phyloP scores from a whole-genome alignment of 345 rosid species.

The Alliaria petiolata region DNA sequence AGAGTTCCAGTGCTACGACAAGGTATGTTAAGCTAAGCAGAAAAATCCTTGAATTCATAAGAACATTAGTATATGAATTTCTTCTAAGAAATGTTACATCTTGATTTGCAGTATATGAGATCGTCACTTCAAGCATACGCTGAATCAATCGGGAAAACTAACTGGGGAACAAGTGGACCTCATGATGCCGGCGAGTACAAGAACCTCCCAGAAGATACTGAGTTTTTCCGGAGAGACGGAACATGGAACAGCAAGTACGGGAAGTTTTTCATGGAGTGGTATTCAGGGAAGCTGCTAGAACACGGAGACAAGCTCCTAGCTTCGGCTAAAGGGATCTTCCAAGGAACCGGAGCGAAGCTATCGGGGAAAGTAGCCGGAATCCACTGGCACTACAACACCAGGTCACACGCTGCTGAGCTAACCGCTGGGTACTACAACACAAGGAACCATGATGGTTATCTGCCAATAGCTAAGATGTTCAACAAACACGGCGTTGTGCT shows the following conservation, averaged over 20 bases:
- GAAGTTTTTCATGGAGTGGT: constrained; percentile 87
- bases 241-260: constrained; percentile 91
- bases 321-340: constrained; percentile 66
- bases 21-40: constrained; percentile 39
- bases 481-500: constrained; percentile 59
- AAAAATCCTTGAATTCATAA: too few species aligned
- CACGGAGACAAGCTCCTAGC: constrained; percentile 76
- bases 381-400: constrained; percentile 93
- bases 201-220: constrained; percentile 81
- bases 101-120: constrained; percentile 73
- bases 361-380: constrained; percentile 94
- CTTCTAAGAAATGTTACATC: constrained; percentile 13
- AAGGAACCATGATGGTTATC: constrained; percentile 69
- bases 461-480: constrained; percentile 70
- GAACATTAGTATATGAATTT: neutral
- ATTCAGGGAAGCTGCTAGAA: constrained; percentile 65
- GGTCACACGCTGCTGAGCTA: constrained; percentile 95
- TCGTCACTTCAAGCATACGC: constrained; percentile 85
- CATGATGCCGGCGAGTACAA: constrained; percentile 89
- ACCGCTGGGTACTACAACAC: constrained; percentile 92
- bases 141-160: constrained; percentile 52
- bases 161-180: constrained; percentile 83
- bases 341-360: constrained; percentile 61
- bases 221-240: constrained; percentile 77
- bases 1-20: constrained; percentile 97